phyloP scores from a whole-genome alignment of 1,139 yeast species.

The Saccharomyces hybrid region DNA sequence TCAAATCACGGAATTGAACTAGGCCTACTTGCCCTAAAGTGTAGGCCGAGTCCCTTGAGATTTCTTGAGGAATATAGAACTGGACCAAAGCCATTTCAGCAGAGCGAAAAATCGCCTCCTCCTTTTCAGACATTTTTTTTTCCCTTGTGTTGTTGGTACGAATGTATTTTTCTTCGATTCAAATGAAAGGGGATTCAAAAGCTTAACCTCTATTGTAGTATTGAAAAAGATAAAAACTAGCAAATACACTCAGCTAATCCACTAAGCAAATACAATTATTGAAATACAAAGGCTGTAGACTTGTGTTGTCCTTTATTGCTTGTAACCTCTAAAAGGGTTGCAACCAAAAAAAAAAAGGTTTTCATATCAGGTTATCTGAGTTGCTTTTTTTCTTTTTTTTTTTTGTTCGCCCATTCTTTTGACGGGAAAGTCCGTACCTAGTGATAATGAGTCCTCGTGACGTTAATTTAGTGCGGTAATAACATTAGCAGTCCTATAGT shows the following conservation, averaged over 20 bases:
- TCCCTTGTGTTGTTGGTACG: background rate
- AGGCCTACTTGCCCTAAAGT: slow-evolving; percentile 74
- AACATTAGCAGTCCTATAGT: no score
- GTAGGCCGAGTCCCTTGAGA: slow-evolving; percentile 79
- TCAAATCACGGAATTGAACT: slow-evolving; percentile 87
- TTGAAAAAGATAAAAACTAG: background rate
- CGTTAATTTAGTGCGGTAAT: no score
- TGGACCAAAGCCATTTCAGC: slow-evolving; percentile 95
- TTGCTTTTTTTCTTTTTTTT: background rate
- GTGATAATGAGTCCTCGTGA: no score
- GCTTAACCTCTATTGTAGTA: background rate
- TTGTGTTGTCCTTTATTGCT: background rate
- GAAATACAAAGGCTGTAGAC: background rate
- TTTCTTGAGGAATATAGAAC: slow-evolving; percentile 81
- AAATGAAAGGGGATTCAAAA: background rate
- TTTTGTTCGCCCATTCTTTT: background rate
- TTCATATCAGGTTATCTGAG: background rate
- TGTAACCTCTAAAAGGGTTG: background rate
- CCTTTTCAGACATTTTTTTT: slow-evolving; percentile 21
- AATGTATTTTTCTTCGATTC: background rate
- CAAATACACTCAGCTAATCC: background rate
- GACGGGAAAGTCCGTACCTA: background rate
- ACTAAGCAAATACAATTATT: background rate
- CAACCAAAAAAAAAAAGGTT: background rate
- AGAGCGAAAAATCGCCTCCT: slow-evolving; percentile 75